These are phyloP conservation scores for Saturnispora quitensis DNA, from an alignment of 805 yeast species.

Conservation along the genomic window DNA sequence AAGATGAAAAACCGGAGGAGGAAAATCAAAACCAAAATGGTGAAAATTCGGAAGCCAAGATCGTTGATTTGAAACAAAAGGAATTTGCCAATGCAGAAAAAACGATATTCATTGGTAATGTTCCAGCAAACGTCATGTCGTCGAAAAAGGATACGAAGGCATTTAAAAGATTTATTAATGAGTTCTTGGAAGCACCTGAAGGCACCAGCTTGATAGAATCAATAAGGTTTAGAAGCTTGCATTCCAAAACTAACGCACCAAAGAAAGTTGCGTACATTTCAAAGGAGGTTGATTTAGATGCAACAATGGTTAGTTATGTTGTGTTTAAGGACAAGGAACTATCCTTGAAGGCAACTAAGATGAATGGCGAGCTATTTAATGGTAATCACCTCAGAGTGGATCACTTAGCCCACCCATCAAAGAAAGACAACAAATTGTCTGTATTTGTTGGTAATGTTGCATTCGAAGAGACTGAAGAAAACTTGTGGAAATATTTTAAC, in stretches of 20 bases:
- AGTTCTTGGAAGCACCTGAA: constrained; percentile 17
- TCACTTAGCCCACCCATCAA: constrained; percentile 84
- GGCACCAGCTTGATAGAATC: constrained; percentile 40
- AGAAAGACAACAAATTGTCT: constrained; percentile 73
- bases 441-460: constrained; percentile 91
- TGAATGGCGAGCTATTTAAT: constrained; percentile 62
- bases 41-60: constrained; percentile 32
- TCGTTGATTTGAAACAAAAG: constrained; percentile 51
- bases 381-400: constrained; percentile 83
- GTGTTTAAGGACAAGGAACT: constrained; percentile 55
- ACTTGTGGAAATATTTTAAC: constrained; percentile 73
- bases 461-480: constrained; percentile 87
- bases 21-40: constrained; percentile 21
- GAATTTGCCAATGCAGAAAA: constrained; percentile 77
- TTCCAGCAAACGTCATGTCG: constrained; percentile 55
- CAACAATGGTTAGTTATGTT: constrained; percentile 79
- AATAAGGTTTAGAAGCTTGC: constrained; percentile 84
- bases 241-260: constrained; percentile 80
- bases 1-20: constrained; percentile 11
- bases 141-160: constrained; percentile 50
- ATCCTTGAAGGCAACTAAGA: constrained; percentile 35
- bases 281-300: constrained; percentile 69
- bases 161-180: constrained; percentile 55
- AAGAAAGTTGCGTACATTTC: constrained; percentile 84
- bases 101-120: constrained; percentile 84